Base-by-base conservation (phyloP, 2,329 filamentous ascomycete genomes). In the Fusarium staphyleae region DNA sequence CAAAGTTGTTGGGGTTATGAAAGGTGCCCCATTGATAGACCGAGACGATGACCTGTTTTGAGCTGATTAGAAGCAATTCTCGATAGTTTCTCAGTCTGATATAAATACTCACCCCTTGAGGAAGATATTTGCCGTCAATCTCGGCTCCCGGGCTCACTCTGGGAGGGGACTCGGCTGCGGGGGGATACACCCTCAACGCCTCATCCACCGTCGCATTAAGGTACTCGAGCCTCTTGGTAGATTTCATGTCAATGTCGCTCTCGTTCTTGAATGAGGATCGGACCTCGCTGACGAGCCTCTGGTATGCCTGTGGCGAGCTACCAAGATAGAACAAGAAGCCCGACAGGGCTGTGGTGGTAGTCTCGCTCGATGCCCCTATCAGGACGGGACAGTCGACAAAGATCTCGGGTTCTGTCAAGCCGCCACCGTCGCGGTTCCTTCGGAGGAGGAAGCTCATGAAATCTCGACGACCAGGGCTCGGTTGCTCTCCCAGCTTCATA, bases 81-180 rank as follows among this genome's bases (percentile, higher is more conserved):
- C n/a, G n/a, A n/a, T n/a, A n/a, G n/a, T n/a, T n/a, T n/a, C n/a
- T n/a, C n/a, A n/a, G n/a, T 13, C n/a, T 39, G 5, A 5, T 13
- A n/a, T 12, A n/a, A 41, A 13, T 10, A 48, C 50, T 41, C 15
- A 45, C 51, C 1, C 51, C 52, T 37, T 30, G 11, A 1, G 52
- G 52, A 24, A 55, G 9, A 19, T 36, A 55, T n/a, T 28, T 34
- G 12, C 52, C 52, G 15, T 55, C 14, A 1, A 55, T 46, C 16
- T 46, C 9, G 3, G 26, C 52, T 1, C 52, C 52, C 13, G 52
- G 52, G 5, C 16, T 29, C 3, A 55, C 40, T 1, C 52, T 26
- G 0, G 52, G 52, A 12, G 34, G 22, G 5, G 26, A 41, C 2
- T 32, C 34, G 5, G 46, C 24, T 5, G 39, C n/a, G 6, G 52